Evolutionary conservation across 2,329 filamentous ascomycete genomes (phyloP).

Genomic region (Botrytis elliptica): DNA sequence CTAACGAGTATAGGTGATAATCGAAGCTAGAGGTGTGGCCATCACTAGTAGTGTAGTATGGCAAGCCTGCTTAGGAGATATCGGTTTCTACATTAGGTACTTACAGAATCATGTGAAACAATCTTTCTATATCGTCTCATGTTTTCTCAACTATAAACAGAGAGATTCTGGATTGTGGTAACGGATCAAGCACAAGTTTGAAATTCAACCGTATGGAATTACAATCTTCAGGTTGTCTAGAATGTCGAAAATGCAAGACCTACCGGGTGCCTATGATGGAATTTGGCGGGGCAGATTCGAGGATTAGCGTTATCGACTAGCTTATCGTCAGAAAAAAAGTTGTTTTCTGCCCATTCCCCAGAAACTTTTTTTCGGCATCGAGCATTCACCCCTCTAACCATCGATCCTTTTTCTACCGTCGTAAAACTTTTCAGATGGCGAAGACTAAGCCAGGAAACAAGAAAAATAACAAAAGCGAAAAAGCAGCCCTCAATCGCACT

Average conservation of each 20-base stretch:
- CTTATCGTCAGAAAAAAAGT: slow-evolving; percentile 23
- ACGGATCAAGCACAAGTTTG: background rate
- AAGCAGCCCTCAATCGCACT: slow-evolving; percentile 34
- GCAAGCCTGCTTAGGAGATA: background rate
- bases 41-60: background rate
- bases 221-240: background rate
- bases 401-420: background rate
- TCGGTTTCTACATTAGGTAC: background rate
- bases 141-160: background rate
- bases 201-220: background rate
- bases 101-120: background rate
- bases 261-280: slow-evolving; percentile 1
- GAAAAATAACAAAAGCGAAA: slow-evolving; percentile 36
- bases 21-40: background rate
- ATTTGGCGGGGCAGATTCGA: slow-evolving; percentile 13
- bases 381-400: background rate
- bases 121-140: background rate
- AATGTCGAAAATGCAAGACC: background rate
- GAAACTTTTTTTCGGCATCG: slow-evolving; percentile 15
- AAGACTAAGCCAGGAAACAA: slow-evolving; percentile 39
- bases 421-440: slow-evolving; percentile 33
- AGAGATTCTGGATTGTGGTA: background rate
- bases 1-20: background rate
- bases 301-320: slow-evolving; percentile 22
- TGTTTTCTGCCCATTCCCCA: slow-evolving; percentile 20